phyloP scores from a whole-genome alignment of 805 yeast species.

The Spathaspora boniae region DNA sequence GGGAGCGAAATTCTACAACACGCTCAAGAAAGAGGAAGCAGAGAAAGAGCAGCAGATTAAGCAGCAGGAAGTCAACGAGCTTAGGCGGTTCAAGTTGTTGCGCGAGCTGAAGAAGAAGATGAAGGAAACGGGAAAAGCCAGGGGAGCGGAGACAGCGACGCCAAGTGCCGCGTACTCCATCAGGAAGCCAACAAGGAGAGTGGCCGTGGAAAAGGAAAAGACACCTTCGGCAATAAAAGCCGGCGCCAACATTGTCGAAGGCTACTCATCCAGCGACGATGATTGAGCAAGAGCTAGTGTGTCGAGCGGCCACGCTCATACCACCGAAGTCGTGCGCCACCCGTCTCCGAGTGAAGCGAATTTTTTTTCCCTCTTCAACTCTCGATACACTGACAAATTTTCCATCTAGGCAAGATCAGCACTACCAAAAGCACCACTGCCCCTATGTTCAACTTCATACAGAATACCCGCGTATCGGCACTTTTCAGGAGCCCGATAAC shows the following conservation, averaged over 20 bases:
- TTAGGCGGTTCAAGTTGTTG: conserved; percentile 12
- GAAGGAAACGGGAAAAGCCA: conserved; percentile 3
- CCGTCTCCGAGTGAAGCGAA: neutral
- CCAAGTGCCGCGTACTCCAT: neutral
- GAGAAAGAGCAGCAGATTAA: conserved; percentile 17
- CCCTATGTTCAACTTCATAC: conserved; percentile 8
- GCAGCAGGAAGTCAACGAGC: conserved; percentile 19
- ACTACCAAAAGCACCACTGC: neutral
- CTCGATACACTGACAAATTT: neutral
- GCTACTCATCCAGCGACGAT: conserved; percentile 13
- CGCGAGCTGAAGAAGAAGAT: conserved; percentile 3
- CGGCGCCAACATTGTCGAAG: conserved; percentile 2
- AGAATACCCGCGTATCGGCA: conserved; percentile 8
- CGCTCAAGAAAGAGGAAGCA: conserved; percentile 18
- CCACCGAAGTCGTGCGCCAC: too few relatives aligned
- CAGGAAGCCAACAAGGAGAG: neutral
- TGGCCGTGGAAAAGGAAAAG: conserved; percentile 2
- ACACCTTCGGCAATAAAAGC: too few relatives aligned
- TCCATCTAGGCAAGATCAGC: neutral
- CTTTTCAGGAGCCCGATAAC: conserved; percentile 17
- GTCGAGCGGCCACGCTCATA: too few relatives aligned
- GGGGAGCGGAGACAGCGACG: neutral
- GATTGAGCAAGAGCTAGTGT: conserved; percentile 2
- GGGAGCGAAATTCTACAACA: conserved; percentile 33
- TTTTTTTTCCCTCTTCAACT: neutral